These are phyloP conservation scores for Aspergillus ustus DNA, from an alignment of 2,329 filamentous ascomycete genomes.

Conservation along the genomic window DNA sequence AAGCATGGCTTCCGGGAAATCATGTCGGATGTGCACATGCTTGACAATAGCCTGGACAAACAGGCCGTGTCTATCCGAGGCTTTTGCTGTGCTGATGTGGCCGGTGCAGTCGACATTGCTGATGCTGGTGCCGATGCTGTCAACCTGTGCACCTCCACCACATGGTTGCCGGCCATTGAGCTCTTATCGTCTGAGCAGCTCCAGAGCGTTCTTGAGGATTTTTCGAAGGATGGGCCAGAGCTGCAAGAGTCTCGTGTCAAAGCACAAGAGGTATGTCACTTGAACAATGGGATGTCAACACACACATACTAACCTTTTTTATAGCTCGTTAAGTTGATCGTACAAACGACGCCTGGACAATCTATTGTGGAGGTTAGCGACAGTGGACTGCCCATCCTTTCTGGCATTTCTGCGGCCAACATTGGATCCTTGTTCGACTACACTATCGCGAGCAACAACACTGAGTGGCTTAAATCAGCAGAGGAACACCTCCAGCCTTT, in stretches of 20 bases:
- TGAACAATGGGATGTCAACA: not conserved
- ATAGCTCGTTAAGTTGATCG: not conserved
- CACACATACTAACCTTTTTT: not conserved
- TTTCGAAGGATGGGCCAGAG: not conserved
- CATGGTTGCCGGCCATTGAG: not conserved
- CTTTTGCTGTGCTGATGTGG: not conserved
- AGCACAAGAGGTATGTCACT: not conserved
- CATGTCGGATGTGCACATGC: not conserved
- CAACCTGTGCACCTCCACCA: not conserved
- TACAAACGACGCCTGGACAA: not conserved
- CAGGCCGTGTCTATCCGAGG: not conserved
- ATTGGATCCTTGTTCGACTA: not conserved
- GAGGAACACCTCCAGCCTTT: not conserved
- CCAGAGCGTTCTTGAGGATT: not conserved
- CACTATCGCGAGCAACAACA: not conserved
- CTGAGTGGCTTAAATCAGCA: not conserved
- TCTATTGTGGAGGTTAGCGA: not conserved
- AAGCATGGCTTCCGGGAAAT: not conserved
- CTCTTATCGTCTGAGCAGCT: not conserved
- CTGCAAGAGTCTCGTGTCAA: not conserved
- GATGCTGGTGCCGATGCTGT: constrained; percentile 44
- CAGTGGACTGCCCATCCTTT: not conserved
- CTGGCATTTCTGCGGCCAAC: not conserved
- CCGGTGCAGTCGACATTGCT: constrained; percentile 35
- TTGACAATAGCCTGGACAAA: not conserved